Evolutionary conservation across 352 stramenopile species (phyloP), one percentile per base, ranked within the genome.

Genomic region (Globisporangium nodosum): DNA sequence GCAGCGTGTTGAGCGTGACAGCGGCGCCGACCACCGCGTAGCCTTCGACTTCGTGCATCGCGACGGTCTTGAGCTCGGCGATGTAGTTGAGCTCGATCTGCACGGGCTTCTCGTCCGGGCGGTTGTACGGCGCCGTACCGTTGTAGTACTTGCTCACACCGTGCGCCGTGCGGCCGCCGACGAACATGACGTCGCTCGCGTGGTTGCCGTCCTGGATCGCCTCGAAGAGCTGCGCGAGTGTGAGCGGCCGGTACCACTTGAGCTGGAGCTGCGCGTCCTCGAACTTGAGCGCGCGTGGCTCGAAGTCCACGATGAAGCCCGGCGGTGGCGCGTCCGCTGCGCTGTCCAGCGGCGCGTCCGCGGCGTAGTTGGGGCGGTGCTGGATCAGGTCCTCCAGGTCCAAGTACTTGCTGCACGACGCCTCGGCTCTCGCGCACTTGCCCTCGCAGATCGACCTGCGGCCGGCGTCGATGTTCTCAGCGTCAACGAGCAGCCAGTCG

Each of bases 121-220:
- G 93, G 7, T 73, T 80, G 27, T 72, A 82, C 18, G 74, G 74
- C n/a, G 70, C 72, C 6, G 70, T 80, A 13, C 21, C n/a, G 61
- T 85, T 85, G 55, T 81, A 78, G 58, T 85, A 85, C 58, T 85
- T 85, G 52, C 62, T 73, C 13, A 85, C 72, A 18, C 74, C 74
- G 50, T 78, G 64, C 3, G 74, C 69, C 3, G 74, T 69, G 54
- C 78, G 88, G 7, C 72, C 61, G 3, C 76, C 78, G 49, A 85
- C 85, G 71, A 81, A 92, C 40, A 85, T 76, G n/a, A 78, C 69
- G 8, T 84, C 68, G 0, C 24, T 78, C 64, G 90, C 81, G n/a
- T 65, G 66, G 3, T 74, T 85, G 54, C 95, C 87, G 50, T 85
- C 90, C 60, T 94, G 92, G 56, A 88, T 87, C 3, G 87, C 86